These are phyloP conservation scores for Ogataea chonburiensis DNA, from an alignment of 805 yeast genomes.

Conservation along the genomic window DNA sequence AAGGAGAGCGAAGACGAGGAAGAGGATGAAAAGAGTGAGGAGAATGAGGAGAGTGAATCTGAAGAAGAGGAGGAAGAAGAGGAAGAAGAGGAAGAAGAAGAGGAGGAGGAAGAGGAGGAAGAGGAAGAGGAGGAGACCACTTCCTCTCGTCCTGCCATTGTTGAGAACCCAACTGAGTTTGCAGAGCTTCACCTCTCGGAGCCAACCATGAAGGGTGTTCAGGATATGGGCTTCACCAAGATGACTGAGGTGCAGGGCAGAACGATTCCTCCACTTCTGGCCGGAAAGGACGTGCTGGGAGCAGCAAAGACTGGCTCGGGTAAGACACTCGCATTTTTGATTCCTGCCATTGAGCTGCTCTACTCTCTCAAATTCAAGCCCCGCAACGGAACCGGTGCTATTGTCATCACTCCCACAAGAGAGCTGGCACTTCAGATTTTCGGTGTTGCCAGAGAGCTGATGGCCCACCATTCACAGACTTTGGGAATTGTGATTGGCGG, in stretches of 20 bases:
- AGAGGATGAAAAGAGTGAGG: slow-evolving; percentile 33
- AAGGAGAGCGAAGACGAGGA: slow-evolving; percentile 21
- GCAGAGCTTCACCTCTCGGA: slow-evolving; percentile 66
- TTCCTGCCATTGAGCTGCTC: slow-evolving; percentile 93
- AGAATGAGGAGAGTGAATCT: slow-evolving; percentile 28
- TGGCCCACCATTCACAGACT: slow-evolving; percentile 90
- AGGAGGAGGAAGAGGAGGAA: slow-evolving; percentile 26
- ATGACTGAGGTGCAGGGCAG: slow-evolving; percentile 96
- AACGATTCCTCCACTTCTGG: slow-evolving; percentile 93
- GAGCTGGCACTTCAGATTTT: slow-evolving; percentile 96
- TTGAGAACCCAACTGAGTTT: slow-evolving; percentile 34
- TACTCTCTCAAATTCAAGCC: slow-evolving; percentile 93
- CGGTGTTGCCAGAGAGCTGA: slow-evolving; percentile 94
- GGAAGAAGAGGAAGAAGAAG: slow-evolving; percentile 29
- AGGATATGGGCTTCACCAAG: slow-evolving; percentile 82
- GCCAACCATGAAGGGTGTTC: slow-evolving; percentile 78
- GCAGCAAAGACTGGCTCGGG: slow-evolving; percentile 99
- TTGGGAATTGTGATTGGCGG: slow-evolving; percentile 98
- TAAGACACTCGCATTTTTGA: slow-evolving; percentile 90
- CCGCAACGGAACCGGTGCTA: slow-evolving; percentile 96
- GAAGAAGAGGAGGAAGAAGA: slow-evolving; percentile 17
- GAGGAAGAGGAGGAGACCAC: slow-evolving; percentile 9
- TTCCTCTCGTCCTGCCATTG: slow-evolving; percentile 33
- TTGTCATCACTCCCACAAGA: slow-evolving; percentile 95
- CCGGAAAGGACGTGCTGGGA: slow-evolving; percentile 96